These are phyloP conservation scores for Lasiosphaeria hispida DNA, from an alignment of 495 filamentous ascomycete species.

Conservation along the genomic window DNA sequence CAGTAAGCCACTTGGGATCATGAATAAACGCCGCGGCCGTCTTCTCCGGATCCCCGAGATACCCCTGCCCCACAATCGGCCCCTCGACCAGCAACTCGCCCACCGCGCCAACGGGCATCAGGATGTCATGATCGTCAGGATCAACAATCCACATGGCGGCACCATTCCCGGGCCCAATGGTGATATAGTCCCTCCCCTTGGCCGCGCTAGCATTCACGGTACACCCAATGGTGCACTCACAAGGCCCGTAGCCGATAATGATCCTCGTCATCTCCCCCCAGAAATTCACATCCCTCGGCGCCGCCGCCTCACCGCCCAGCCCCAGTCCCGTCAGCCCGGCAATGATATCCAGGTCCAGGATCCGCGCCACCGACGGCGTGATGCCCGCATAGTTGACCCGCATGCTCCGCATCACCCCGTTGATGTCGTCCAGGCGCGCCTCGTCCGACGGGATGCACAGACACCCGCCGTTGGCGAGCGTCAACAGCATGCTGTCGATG, in stretches of 20 bases:
- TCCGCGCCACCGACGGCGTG: slow-evolving; percentile 25
- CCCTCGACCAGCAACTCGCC: slow-evolving; percentile 51
- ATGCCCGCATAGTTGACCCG: slow-evolving; percentile 26
- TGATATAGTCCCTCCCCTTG: slow-evolving; percentile 34
- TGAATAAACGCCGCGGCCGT: slow-evolving; percentile 49
- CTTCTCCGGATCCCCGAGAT: slow-evolving; percentile 52
- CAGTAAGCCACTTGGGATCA: slow-evolving; percentile 42
- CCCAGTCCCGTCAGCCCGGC: slow-evolving; percentile 21
- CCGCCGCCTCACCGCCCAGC: slow-evolving; percentile 25
- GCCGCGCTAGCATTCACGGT: slow-evolving; percentile 45
- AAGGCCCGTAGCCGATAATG: slow-evolving; percentile 55
- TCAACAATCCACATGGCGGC: slow-evolving; percentile 31
- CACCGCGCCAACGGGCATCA: slow-evolving; percentile 42
- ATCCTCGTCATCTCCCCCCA: slow-evolving; percentile 34
- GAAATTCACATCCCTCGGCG: slow-evolving; percentile 13
- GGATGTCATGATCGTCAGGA: slow-evolving; percentile 27
- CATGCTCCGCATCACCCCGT: slow-evolving; percentile 28
- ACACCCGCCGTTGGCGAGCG: slow-evolving; percentile 43
- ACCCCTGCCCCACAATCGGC: slow-evolving; percentile 49
- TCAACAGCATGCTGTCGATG: slow-evolving; percentile 54
- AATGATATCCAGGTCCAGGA: slow-evolving; percentile 18
- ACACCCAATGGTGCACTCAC: slow-evolving; percentile 49
- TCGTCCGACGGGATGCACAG: slow-evolving; percentile 38
- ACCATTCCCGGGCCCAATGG: slow-evolving; percentile 25
- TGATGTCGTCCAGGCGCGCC: slow-evolving; percentile 29